Evolutionary conservation across 2,329 filamentous ascomycete species (phyloP).

Genomic region (Metarhizium brunneum): DNA sequence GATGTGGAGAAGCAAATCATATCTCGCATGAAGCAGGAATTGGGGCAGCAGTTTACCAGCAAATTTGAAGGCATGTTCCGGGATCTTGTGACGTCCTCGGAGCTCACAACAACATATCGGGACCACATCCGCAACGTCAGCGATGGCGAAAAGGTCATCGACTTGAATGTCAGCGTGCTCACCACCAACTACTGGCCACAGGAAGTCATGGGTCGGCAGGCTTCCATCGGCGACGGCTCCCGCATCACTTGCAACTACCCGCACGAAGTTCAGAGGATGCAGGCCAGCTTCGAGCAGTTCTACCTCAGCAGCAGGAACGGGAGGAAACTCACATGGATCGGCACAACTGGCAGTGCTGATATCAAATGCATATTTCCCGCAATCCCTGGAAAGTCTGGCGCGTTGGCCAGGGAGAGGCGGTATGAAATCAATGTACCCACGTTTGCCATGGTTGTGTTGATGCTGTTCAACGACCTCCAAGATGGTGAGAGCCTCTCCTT

Average conservation of each 20-base stretch:
- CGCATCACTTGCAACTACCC: constrained; percentile 59
- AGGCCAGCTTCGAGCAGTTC: constrained; percentile 79
- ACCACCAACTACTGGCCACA: constrained; percentile 94
- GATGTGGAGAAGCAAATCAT: constrained; percentile 96
- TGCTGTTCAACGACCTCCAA: constrained; percentile 76
- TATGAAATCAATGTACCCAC: constrained; percentile 92
- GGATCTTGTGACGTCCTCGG: constrained; percentile 82
- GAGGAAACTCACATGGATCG: constrained; percentile 76
- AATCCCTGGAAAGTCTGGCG: constrained; percentile 57
- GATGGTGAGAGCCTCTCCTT: constrained; percentile 43
- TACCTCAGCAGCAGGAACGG: constrained; percentile 84
- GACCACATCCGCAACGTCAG: constrained; percentile 49
- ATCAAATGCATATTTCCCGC: constrained; percentile 71
- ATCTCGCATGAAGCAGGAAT: constrained; percentile 90
- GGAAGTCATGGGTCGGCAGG: constrained; percentile 64
- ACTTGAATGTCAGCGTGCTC: constrained; percentile 75
- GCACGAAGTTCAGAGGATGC: constrained; percentile 60
- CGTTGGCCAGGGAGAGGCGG: constrained; percentile 54
- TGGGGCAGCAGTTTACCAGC: constrained; percentile 86
- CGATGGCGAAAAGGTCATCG: constrained; percentile 46
- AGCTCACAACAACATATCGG: constrained; percentile 70
- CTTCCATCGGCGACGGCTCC: constrained; percentile 38
- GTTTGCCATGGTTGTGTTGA: constrained; percentile 80
- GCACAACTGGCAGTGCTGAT: constrained; percentile 68
- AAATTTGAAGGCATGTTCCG: constrained; percentile 98